Evolutionary conservation across 768 basidiomycete genomes (phyloP).

Genomic region (Trametes maxima): DNA sequence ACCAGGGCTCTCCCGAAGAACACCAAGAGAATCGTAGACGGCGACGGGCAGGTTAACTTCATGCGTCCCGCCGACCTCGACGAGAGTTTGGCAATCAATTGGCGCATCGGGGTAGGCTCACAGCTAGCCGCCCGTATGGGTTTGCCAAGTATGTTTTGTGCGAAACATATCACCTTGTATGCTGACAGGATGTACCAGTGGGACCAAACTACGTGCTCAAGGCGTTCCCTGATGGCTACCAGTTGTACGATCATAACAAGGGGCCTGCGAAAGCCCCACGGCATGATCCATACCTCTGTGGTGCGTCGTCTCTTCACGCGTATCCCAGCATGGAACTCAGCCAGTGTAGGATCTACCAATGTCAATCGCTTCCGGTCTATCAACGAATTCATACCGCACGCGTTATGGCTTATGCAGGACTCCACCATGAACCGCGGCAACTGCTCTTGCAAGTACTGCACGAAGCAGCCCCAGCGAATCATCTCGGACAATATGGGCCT

Average conservation of each 20-base stretch:
- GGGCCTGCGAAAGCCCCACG: constrained; percentile 55
- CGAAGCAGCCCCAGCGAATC: constrained; percentile 66
- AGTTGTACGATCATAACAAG: constrained; percentile 76
- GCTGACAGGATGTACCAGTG: constrained; percentile 34
- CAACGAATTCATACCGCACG: constrained; percentile 87
- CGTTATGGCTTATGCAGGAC: constrained; percentile 73
- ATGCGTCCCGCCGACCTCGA: constrained; percentile 59
- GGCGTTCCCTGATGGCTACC: constrained; percentile 67
- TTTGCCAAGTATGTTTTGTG: constrained; percentile 47
- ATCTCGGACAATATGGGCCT: constrained; percentile 65
- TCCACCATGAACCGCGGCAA: constrained; percentile 45
- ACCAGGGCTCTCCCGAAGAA: constrained; percentile 56
- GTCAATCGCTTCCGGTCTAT: constrained; percentile 70
- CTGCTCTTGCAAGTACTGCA: constrained; percentile 80
- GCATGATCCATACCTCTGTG: constrained; percentile 79
- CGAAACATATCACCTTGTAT: constrained; percentile 1
- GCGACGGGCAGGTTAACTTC: constrained; percentile 70
- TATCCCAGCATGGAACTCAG: background rate
- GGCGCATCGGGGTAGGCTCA: constrained; percentile 47
- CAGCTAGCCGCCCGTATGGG: constrained; percentile 47
- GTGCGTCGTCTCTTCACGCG: constrained; percentile 39
- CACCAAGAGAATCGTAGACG: constrained; percentile 53
- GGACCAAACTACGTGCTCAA: constrained; percentile 62
- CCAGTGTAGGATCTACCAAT: constrained; percentile 40
- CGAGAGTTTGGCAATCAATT: constrained; percentile 55